Evolutionary conservation across 2,329 filamentous ascomycete genomes (phyloP), one percentile per base, ranked within the genome.

Genomic region (Apiospora sp.): DNA sequence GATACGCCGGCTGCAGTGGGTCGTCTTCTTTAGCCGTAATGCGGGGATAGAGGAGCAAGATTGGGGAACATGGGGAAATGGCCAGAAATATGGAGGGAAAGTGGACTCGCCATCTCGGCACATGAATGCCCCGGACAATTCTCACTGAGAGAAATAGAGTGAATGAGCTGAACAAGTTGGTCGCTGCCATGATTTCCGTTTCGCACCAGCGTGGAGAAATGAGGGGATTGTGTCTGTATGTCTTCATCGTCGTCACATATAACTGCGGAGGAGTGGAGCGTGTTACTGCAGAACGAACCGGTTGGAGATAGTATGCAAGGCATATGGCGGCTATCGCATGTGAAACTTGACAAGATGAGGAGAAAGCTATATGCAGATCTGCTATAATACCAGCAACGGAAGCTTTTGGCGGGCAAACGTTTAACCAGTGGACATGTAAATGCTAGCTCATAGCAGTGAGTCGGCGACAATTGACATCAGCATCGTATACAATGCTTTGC

Each of bases 401-500:
- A 61, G 16, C 14, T 7, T 19, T 8, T 12, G 27, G 16, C 54
- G 54, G 54, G 54, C 30, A 34, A 61, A n/a, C 54, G 19, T 61
- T 61, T 61, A 61, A 4, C 54, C 30, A n/a, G 51, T 30, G 27
- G 19, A 10, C 22, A 24, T 6, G 3, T 24, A 51, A 22, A 51
- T 7, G 27, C 1, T 30, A 30, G 16, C 16, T 19, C 51, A 34
- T 34, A 58, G 54, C 58, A 4, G 6, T 37, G 19, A n/a, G n/a
- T 41, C 27, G 22, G 30, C 27, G 13, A 14, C 14, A 16, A 22
- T 64, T 14, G 34, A 64, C 30, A 64, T 24, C 34, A 64, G 16
- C 30, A 64, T 34, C 30, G 54, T 22, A 41, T n/a, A 64, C 19
- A 64, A 77, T 79, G 77, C 74, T 84, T 7, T 41, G 76, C 4